phyloP scores from a whole-genome alignment of 345 rosid species.

The Dipteronia dyeriana region DNA sequence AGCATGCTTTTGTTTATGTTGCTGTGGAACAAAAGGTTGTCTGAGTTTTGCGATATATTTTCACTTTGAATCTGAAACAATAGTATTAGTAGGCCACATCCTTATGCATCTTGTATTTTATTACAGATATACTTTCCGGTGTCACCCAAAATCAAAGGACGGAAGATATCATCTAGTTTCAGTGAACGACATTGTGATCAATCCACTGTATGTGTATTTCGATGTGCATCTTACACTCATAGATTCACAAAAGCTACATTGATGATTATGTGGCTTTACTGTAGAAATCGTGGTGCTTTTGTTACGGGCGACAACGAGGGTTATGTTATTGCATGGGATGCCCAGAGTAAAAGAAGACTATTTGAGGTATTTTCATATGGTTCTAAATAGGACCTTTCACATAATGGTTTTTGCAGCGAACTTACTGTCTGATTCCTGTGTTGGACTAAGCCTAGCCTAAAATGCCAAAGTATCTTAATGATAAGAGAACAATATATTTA shows the following conservation, averaged over 20 bases:
- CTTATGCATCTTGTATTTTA: constrained; percentile 16
- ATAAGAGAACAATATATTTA: not conserved
- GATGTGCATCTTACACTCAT: constrained; percentile 17
- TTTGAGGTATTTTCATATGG: constrained; percentile 49
- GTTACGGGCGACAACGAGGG: constrained; percentile 85
- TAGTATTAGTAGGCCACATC: not conserved
- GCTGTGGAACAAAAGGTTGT: not conserved
- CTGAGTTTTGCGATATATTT: not conserved
- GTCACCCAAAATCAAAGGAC: constrained; percentile 68
- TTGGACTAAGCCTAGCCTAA: not conserved
- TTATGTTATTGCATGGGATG: constrained; percentile 64
- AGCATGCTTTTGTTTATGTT: not conserved
- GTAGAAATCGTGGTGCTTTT: constrained; percentile 58
- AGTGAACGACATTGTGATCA: constrained; percentile 70
- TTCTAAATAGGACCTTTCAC: not conserved
- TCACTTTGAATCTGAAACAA: not conserved
- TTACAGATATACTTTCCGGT: constrained; percentile 71
- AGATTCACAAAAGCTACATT: constrained; percentile 16
- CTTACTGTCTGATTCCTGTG: constrained; percentile 2
- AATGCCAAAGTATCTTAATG: not conserved
- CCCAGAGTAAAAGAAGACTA: constrained; percentile 62
- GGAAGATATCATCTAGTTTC: constrained; percentile 57
- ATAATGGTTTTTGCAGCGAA: not conserved
- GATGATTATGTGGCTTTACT: constrained; percentile 23
- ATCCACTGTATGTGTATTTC: constrained; percentile 52